These are phyloP conservation scores for Fraxinus greggii DNA, from an alignment of 305 asterid genomes.

Conservation along the genomic window DNA sequence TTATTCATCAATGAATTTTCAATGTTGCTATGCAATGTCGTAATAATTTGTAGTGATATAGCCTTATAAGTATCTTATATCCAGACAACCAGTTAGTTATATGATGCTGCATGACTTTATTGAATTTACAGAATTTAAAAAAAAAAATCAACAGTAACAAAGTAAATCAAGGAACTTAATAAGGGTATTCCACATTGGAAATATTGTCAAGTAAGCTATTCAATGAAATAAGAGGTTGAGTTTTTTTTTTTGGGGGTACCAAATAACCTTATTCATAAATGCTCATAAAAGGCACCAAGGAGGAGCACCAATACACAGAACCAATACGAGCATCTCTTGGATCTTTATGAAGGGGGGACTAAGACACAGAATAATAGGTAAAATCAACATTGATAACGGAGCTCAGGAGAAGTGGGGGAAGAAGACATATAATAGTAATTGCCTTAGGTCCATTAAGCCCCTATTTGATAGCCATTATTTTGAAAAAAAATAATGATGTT, in stretches of 20 bases:
- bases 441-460: neutral
- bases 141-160: neutral
- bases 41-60: neutral
- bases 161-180: neutral
- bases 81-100: neutral
- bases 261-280: neutral
- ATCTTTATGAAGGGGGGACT: neutral
- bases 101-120: neutral
- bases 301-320: neutral
- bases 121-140: neutral
- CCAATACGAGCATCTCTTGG: neutral
- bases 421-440: neutral
- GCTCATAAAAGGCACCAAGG: neutral
- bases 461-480: no score
- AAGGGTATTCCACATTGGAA: neutral
- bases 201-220: neutral
- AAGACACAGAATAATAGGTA: neutral
- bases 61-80: neutral
- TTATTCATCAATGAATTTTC: neutral
- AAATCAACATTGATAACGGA: neutral
- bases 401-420: neutral
- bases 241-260: neutral
- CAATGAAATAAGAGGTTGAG: neutral
- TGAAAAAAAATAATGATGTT: no score
- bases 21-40: neutral